phyloP scores from a whole-genome alignment of 2,329 filamentous ascomycete genomes.

The Penicillium sp. region DNA sequence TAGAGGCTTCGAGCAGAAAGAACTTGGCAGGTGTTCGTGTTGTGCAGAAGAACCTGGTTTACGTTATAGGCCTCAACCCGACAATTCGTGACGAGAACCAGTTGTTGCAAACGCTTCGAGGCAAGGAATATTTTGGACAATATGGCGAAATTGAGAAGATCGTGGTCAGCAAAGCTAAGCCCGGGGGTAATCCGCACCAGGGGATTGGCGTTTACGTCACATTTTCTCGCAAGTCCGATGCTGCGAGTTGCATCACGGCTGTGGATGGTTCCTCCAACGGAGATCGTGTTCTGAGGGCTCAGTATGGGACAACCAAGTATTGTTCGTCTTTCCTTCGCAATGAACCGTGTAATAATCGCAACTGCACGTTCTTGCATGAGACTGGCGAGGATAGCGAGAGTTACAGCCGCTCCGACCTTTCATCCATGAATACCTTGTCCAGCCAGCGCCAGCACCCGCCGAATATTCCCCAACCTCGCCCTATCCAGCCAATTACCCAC shows the following conservation, averaged over 20 bases:
- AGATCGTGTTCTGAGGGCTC: constrained; percentile 74
- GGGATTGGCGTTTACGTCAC: constrained; percentile 98
- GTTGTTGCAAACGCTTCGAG: constrained; percentile 83
- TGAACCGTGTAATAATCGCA: constrained; percentile 90
- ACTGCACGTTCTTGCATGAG: constrained; percentile 98
- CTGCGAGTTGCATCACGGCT: constrained; percentile 82
- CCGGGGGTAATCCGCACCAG: constrained; percentile 67
- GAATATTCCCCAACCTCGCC: constrained; percentile 49
- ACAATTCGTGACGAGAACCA: constrained; percentile 85
- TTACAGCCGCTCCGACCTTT: constrained; percentile 91
- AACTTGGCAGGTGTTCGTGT: constrained; percentile 94
- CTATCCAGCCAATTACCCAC: constrained; percentile 54
- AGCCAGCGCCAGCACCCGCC: constrained; percentile 70
- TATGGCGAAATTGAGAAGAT: constrained; percentile 99
- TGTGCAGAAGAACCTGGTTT: constrained; percentile 97
- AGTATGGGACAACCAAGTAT: constrained; percentile 94
- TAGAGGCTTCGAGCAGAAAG: constrained; percentile 92
- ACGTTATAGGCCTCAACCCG: constrained; percentile 91
- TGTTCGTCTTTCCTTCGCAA: constrained; percentile 95
- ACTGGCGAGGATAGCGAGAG: constrained; percentile 97
- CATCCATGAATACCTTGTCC: constrained; percentile 87
- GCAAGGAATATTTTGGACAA: constrained; percentile 93
- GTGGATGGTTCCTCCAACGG: constrained; percentile 93
- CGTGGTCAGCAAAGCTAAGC: constrained; percentile 94
- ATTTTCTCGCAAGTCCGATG: constrained; percentile 88